Percentiles rank a stretch among this genome's conserved stretches.
phyloP scores from a whole-genome alignment of 139 green algal genomes.

The Coelastrella sp. region DNA sequence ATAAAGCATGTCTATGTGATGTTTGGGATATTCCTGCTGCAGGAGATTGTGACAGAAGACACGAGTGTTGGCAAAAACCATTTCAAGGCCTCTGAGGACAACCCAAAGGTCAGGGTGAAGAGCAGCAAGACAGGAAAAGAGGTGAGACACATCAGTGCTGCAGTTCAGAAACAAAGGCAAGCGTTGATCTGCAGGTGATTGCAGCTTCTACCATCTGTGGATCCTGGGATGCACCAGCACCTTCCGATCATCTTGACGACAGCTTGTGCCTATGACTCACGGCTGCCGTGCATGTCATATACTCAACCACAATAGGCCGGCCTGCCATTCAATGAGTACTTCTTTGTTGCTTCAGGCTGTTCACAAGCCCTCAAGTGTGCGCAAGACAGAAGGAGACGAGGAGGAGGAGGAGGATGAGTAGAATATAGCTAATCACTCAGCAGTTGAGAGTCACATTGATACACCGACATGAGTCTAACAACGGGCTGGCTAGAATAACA shows the following conservation, averaged over 20 bases:
- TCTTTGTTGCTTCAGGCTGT: conserved; percentile 7
- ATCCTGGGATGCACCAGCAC: no score
- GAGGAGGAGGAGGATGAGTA: conserved; percentile 11
- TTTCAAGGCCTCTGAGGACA: conserved; percentile 38
- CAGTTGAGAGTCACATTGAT: no score
- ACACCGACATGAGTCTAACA: no score
- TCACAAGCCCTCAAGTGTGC: conserved; percentile 29
- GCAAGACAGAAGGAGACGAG: background rate
- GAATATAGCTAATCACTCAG: no score
- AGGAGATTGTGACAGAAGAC: conserved; percentile 36
- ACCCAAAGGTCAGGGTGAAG: conserved; percentile 40
- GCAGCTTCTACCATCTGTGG: no score
- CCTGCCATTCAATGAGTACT: no score
- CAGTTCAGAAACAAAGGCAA: background rate
- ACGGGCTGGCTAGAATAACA: no score
- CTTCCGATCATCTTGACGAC: no score
- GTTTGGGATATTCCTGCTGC: background rate
- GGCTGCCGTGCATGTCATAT: background rate
- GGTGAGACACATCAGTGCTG: background rate
- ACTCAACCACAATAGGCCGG: no score
- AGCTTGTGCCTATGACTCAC: background rate
- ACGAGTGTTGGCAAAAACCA: conserved; percentile 18
- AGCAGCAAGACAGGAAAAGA: conserved; percentile 32
- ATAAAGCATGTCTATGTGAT: background rate
- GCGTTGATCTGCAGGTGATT: no score